Base-by-base conservation (phyloP, 2,329 filamentous ascomycete genomes). In the Lasiodiplodia gonubiensis region DNA sequence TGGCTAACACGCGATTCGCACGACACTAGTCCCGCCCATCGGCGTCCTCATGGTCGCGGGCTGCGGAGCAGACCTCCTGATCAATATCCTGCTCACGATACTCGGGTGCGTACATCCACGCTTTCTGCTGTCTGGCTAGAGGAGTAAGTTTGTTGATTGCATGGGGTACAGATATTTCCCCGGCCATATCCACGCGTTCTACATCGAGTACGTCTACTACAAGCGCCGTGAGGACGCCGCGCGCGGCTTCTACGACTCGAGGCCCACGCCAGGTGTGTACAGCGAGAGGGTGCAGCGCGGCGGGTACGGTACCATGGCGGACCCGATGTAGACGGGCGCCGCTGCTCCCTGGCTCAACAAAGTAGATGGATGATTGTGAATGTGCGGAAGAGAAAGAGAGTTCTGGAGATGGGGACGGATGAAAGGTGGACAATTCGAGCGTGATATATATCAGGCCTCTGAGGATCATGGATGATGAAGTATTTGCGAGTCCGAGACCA, bases 161-260 rank as follows among this genome's bases (percentile, higher is more conserved):
- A 8, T 52, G 16, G 18, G 35, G 5, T 64, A 35, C 68, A 88
- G 87, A n/a, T 92, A 90, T 77, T 79, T 95, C 61, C 92, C 92
- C 0, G 92, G 92, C 8, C 89, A 93, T 71, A 86, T 94, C 64
- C 80, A 93, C 76, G 91, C 91, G 52, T 93, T 94, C 78, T 95
- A 94, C 77, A 72, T 93, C 69, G 88, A 93, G 79, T 96, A 93
- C 77, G 84, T 96, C 70, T 97, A 94, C 81, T 94, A 90, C 78
- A 87, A 92, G 73, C 90, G 90, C 48, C 86, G 85, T 64, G 89
- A 92, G 72, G 86, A 89, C 75, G 84, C 85, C 2, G 80, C 83
- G 54, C 81, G 86, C 39, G 90, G 90, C 5, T 81, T 83, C 12
- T 83, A 84, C 68, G 80, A 84, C 23, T 80, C 83, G 4, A 74